Percentiles rank a stretch among this genome's conserved stretches.
Evolutionary conservation across 306 rosid genomes (phyloP).

Genomic region (Ormosia semicastrata): DNA sequence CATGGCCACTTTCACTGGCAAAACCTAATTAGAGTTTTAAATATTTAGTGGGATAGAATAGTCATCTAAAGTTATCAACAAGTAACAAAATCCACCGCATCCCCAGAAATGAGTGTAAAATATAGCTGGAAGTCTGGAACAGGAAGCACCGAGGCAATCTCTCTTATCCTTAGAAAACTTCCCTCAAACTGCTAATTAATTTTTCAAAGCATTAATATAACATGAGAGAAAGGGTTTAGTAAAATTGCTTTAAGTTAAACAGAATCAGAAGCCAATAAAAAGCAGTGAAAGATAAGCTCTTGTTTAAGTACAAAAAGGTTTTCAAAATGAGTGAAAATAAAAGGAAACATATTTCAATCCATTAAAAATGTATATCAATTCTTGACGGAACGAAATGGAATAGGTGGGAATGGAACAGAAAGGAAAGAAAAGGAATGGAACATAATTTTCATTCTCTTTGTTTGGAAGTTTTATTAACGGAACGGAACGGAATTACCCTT

Average conservation of each 20-base stretch:
- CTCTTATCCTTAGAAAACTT: not conserved
- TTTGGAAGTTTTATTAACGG: too few relatives aligned
- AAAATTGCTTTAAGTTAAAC: not conserved
- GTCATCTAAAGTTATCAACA: not conserved
- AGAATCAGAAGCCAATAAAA: conserved; percentile 1
- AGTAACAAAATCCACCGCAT: not conserved
- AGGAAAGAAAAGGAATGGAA: too few relatives aligned
- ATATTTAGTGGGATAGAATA: not conserved
- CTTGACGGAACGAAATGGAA: too few relatives aligned
- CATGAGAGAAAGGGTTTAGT: not conserved
- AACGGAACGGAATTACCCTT: too few relatives aligned
- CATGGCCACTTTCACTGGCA: not conserved
- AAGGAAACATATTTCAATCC: not conserved
- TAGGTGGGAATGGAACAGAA: too few relatives aligned
- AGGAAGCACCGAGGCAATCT: not conserved
- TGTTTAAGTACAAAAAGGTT: not conserved
- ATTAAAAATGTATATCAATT: not conserved
- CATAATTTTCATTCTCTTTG: too few relatives aligned
- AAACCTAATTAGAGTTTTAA: not conserved
- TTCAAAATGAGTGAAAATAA: not conserved
- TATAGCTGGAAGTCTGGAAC: not conserved
- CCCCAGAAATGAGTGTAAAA: not conserved
- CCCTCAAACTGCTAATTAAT: conserved; percentile 4
- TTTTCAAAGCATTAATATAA: conserved; percentile 12
- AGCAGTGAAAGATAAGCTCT: not conserved